phyloP scores from a whole-genome alignment of 148 eudicot species.

The Cornus controversa region DNA sequence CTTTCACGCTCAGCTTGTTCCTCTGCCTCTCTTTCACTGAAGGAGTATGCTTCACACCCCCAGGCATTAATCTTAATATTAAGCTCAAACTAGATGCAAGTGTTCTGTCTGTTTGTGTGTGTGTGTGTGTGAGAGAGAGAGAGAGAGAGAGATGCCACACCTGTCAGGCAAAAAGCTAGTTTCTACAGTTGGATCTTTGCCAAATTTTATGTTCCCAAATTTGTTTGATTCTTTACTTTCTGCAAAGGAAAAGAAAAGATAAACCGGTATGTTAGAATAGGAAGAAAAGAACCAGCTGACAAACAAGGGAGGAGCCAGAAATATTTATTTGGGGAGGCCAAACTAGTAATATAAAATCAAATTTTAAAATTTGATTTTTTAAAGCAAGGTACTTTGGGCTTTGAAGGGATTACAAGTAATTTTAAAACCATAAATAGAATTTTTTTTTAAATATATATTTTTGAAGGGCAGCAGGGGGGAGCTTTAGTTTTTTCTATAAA shows the following conservation, averaged over 20 bases:
- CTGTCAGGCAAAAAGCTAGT: conserved; percentile 98
- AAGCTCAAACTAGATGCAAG: conserved; percentile 8
- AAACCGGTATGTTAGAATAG: neutral
- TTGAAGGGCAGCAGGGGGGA: too few relatives aligned
- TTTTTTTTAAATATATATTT: too few relatives aligned
- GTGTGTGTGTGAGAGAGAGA: neutral
- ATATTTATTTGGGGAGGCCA: too few relatives aligned
- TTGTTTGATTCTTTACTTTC: conserved; percentile 44
- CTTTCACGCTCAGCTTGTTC: conserved; percentile 97
- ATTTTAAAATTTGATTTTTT: too few relatives aligned
- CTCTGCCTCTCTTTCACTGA: conserved; percentile 96
- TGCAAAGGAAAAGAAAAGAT: conserved; percentile 16
- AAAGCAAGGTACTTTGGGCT: too few relatives aligned
- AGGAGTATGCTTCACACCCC: conserved; percentile 46
- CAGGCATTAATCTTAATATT: conserved; percentile 29
- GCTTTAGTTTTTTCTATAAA: too few relatives aligned
- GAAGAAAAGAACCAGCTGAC: neutral
- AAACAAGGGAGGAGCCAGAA: too few relatives aligned
- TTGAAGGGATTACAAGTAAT: too few relatives aligned
- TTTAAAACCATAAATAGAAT: too few relatives aligned
- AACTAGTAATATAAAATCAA: too few relatives aligned
- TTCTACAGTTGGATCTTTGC: conserved; percentile 97
- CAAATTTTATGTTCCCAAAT: conserved; percentile 57
- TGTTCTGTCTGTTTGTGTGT: neutral
- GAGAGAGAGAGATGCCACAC: conserved; percentile 36